These are phyloP conservation scores for Malus domestica DNA, from an alignment of 306 rosid species.

Conservation along the genomic window ASM211411v1 NC_041800.1:4656001-4656500, in stretches of 20 bases:
- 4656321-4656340: neutral
- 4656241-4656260: constrained; percentile 97
- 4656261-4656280: constrained; percentile 59
- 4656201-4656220: constrained; percentile 95
- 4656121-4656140: constrained; percentile 23
- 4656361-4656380: neutral
- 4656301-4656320: neutral
- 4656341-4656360: neutral
- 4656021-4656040: constrained; percentile 69
- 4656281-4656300: constrained; percentile 7
- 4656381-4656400: constrained; percentile 57
- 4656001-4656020: constrained; percentile 55
- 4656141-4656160: constrained; percentile 27
- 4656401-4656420: constrained; percentile 43
- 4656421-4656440: constrained; percentile 84
- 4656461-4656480: constrained; percentile 96
- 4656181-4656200: constrained; percentile 50
- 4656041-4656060: constrained; percentile 49
- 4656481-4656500: constrained; percentile 84
- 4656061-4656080: constrained; percentile 63
- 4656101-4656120: constrained; percentile 66
- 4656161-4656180: constrained; percentile 14
- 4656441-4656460: constrained; percentile 87
- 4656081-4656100: constrained; percentile 63
- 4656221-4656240: constrained; percentile 87